Base-by-base conservation (phyloP, 352 stramenopile genomes). In the Pythium scleroteichum region DNA sequence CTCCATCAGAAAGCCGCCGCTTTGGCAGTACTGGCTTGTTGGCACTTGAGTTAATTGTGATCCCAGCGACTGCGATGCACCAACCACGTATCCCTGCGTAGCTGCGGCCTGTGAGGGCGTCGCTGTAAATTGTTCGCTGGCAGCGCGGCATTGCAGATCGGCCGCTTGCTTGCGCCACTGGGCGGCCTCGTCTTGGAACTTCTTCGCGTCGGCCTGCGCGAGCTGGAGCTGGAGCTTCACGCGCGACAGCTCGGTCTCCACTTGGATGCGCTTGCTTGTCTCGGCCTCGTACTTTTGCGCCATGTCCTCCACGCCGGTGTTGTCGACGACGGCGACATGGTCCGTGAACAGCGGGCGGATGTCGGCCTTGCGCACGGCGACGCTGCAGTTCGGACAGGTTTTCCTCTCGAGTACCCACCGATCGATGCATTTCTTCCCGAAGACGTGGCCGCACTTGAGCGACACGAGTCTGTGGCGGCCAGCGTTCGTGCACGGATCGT, bases 241-340 rank as follows among this genome's bases (percentile, higher is more conserved):
- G 13, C 50, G 33, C 23, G 62, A 66, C 2, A 90, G 49, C 12
- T 88, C 79, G 39, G 69, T 82, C 52, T 89, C 79, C 14, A 78
- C 45, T 29, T 76, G 71, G 8, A 66, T 73, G 45, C 64, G 75
- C 27, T 73, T 72, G 14, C 51, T 62, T 42, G 77, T 86, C 60
- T 93, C 79, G 23, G 59, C 69, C 42, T 90, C 66, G 47, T 74
- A 87, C 73, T 89, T 89, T 26, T 59, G 56, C 24, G 64, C 78
- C 68, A 87, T 79, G 16, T 76, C 69, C 58, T 83, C 78, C 17
- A 88, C 41, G 14, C 75, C 77, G 13, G 79, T 71, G 65, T 90
- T 93, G 68, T 93, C 83, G 17, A 93, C 81, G 20, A 90, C 78
- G 9, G 83, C 79, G 9, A 90, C 76, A 52, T 87, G 78, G 67